Evolutionary conservation across 75 land plant species (phyloP), one percentile per base, ranked within the genome.

Genomic region (Ceratopteris richardii): DNA sequence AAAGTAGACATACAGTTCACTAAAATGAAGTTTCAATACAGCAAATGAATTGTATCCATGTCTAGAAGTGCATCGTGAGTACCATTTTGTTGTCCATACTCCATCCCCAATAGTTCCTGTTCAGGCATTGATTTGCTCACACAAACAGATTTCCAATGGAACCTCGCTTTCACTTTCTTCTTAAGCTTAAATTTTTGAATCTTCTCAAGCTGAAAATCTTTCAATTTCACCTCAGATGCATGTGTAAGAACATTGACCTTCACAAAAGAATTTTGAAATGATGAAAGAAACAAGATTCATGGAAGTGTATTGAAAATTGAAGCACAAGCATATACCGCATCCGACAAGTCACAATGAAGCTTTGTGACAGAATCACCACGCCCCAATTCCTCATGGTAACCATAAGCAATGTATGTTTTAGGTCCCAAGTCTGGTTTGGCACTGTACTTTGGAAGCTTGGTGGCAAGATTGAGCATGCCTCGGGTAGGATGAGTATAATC

Each of bases 331-430:
- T 61, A 23, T 70, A 89, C 91, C 75, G 94, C 94, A 77, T 91
- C 94, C 41, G 94, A 79, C 81, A 92, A 74, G 62, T 92, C 89
- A 65, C 90, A 92, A 58, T 92, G 97, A 55, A 92, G 74, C 69
- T 88, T 92, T 43, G 97, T 92, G 5, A 92, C 97, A 44, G 97
- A 92, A 66, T 92, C 97, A 14, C 97, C 95, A 46, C 73, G 71
- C n/a, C 86, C 89, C 61, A 92, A 82, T 64, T 92, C 97, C 54
- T 88, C 72, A 12, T 57, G 31, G 40, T 73, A 29, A 5, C 97
- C 97, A 63, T 92, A 92, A 17, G 97, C 97, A 66, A 92, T 85
- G 31, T 85, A 92, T 29, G 94, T 75, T 62, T 92, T 92, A 5
- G 97, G 97, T 0, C 89, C 94, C 63, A 92, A 20, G 61, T 84